Conservation (phyloP, 805 yeast species). For the Candida odintsovae region DNA sequence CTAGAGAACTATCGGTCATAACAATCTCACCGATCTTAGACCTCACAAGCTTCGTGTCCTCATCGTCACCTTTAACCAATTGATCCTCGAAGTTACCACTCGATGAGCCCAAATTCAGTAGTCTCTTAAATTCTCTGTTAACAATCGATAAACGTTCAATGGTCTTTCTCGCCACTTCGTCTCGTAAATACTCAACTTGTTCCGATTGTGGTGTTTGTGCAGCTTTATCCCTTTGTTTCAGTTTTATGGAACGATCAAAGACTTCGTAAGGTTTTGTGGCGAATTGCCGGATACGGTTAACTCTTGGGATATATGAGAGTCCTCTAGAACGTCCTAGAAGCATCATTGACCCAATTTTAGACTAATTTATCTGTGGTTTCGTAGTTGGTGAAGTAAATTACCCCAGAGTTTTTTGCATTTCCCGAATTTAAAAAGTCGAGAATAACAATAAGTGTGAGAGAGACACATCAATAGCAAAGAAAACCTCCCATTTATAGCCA, state of each 20-base stretch:
- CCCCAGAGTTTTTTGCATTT: neutral
- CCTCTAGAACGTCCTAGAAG: neutral
- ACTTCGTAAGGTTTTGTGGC: conserved; percentile 31
- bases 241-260: conserved; percentile 60
- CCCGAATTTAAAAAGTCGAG: too few relatives aligned
- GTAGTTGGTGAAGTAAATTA: neutral
- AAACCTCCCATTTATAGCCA: too few relatives aligned
- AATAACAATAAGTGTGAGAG: too few relatives aligned
- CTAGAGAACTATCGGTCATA: conserved; percentile 62
- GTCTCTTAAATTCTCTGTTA: conserved; percentile 51
- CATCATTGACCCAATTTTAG: neutral
- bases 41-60: conserved; percentile 49
- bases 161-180: conserved; percentile 67
- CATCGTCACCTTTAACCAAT: conserved; percentile 27
- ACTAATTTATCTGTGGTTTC: neutral
- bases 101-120: conserved; percentile 70
- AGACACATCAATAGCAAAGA: too few relatives aligned
- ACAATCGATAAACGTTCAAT: conserved; percentile 73
- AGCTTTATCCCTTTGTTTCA: conserved; percentile 48
- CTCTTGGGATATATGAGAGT: neutral
- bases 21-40: conserved; percentile 46
- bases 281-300: neutral
- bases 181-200: conserved; percentile 64
- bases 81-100: conserved; percentile 55
- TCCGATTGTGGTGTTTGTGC: conserved; percentile 44